These are phyloP conservation scores for Lactarius psammicola DNA, from an alignment of 768 basidiomycete genomes.

Conservation along the genomic window DNA sequence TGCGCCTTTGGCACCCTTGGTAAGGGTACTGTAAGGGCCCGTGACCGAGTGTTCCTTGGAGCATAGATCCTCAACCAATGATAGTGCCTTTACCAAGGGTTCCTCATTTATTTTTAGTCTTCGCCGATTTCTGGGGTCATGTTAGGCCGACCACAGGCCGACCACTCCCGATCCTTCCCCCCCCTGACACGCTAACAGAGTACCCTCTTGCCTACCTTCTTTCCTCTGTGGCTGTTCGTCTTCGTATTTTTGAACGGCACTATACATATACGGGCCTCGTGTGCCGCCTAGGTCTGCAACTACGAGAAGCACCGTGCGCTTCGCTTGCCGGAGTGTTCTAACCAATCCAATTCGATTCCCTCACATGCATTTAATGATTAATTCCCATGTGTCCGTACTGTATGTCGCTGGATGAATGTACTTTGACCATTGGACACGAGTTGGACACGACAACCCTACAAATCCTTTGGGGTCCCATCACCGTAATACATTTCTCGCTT, in stretches of 20 bases:
- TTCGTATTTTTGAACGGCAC: neutral
- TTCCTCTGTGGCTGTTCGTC: neutral
- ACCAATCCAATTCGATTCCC: neutral
- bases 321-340: neutral
- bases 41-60: conserved; percentile 10
- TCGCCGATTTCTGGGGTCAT: neutral
- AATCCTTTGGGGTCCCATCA: conserved; percentile 19
- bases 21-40: conserved; percentile 1
- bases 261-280: neutral
- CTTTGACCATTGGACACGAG: neutral
- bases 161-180: conserved; percentile 9
- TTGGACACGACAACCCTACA: neutral
- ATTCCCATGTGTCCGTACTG: neutral
- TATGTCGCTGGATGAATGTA: conserved; percentile 1
- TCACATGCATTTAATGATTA: neutral
- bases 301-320: neutral
- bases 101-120: conserved; percentile 14
- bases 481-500: conserved; percentile 3
- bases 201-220: neutral
- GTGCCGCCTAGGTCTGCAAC: neutral
- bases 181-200: neutral
- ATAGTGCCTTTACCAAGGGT: conserved; percentile 1
- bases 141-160: conserved; percentile 8
- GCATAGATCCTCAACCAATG: neutral
- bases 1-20: neutral